A percentile compares a stretch with the other conserved stretches of the same genome.
Evolutionary conservation across 768 basidiomycete species (phyloP).

Genomic region (Chalciporus chontae): DNA sequence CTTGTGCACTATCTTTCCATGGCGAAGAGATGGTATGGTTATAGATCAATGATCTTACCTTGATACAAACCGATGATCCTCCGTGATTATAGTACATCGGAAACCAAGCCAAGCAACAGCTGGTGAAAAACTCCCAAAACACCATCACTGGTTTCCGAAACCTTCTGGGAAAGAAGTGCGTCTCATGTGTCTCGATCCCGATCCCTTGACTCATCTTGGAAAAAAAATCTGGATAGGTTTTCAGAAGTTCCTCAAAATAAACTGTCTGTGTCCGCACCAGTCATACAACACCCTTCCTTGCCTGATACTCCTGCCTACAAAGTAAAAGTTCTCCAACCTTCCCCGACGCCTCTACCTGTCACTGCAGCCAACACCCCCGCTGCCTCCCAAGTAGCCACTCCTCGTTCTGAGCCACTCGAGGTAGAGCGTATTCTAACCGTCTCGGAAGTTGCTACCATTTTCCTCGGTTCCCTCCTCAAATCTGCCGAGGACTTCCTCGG

Average conservation of each 20-base stretch:
- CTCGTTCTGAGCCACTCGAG: constrained; percentile 67
- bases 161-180: constrained; percentile 86
- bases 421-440: constrained; percentile 73
- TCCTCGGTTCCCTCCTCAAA: constrained; percentile 77
- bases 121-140: constrained; percentile 92
- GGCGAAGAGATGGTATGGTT: constrained; percentile 86
- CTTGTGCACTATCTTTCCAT: constrained; percentile 86
- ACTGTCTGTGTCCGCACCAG: constrained; percentile 54
- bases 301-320: constrained; percentile 79
- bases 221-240: constrained; percentile 46
- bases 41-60: not conserved
- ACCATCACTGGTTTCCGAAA: constrained; percentile 95
- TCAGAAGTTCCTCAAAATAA: constrained; percentile 64
- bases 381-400: constrained; percentile 65
- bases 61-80: constrained; percentile 4
- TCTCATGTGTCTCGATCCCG: constrained; percentile 1
- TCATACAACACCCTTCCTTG: constrained; percentile 72
- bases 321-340: constrained; percentile 75
- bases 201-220: not conserved
- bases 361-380: constrained; percentile 59
- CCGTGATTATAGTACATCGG: constrained; percentile 76
- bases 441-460: constrained; percentile 79
- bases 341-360: constrained; percentile 63
- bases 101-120: constrained; percentile 89
- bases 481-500: constrained; percentile 93